A percentile compares a stretch with the other conserved stretches of the same genome.
Evolutionary conservation across 148 eudicot genomes (phyloP).

Genomic region (Pouteria glomerata): DNA sequence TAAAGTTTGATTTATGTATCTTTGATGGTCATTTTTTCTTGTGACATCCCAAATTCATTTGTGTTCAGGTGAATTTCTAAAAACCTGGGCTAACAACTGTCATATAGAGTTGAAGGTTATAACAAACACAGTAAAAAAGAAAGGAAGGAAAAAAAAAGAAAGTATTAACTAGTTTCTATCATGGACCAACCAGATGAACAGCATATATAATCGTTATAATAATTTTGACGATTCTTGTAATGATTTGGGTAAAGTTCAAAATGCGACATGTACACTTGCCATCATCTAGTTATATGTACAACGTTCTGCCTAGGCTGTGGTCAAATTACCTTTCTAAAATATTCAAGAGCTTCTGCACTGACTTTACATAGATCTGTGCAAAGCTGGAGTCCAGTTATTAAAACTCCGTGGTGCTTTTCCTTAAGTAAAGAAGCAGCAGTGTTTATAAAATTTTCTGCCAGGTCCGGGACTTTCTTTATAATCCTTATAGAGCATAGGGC

Average conservation of each 20-base stretch:
- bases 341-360: conserved; percentile 83
- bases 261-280: background rate
- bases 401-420: conserved; percentile 96
- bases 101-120: too few species aligned
- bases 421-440: conserved; percentile 76
- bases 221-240: background rate
- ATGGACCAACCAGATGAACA: too few species aligned
- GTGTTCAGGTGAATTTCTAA: too few species aligned
- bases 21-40: too few species aligned
- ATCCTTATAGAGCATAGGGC: conserved; percentile 90
- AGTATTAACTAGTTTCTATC: background rate
- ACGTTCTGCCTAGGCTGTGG: too few species aligned
- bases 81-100: too few species aligned
- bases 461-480: conserved; percentile 93
- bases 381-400: conserved; percentile 80
- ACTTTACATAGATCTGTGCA: conserved; percentile 74
- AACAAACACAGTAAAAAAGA: too few species aligned
- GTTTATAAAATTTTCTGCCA: conserved; percentile 91
- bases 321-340: conserved; percentile 78
- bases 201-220: background rate
- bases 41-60: too few species aligned
- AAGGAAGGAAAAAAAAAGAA: background rate
- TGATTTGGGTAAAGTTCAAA: background rate
- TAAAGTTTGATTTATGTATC: too few species aligned
- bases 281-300: too few species aligned